Percentiles rank a stretch among this genome's conserved stretches.
Evolutionary conservation across 2,329 filamentous ascomycete genomes (phyloP).

Genomic region (Ramichloridium luteum): DNA sequence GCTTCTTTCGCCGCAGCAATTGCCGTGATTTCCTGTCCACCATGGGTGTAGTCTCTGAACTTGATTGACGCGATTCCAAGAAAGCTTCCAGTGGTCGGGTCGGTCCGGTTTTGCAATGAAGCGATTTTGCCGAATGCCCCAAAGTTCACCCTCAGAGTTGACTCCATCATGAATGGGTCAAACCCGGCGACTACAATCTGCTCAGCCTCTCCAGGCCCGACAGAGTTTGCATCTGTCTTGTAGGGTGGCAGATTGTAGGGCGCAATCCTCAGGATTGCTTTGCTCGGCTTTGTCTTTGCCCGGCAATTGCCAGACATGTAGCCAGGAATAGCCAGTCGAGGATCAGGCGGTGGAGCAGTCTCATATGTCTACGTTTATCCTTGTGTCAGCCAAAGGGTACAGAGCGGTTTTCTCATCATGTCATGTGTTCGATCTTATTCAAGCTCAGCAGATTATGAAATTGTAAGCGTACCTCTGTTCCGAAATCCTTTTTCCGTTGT

Average conservation of each 20-base stretch:
- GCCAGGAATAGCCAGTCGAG: constrained; percentile 57
- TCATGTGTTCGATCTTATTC: constrained; percentile 24
- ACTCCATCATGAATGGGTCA: constrained; percentile 73
- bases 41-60: constrained; percentile 60
- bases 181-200: constrained; percentile 95
- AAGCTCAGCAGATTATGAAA: constrained; percentile 27
- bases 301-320: constrained; percentile 44
- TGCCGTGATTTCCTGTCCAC: constrained; percentile 49
- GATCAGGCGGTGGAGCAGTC: constrained; percentile 65
- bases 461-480: constrained; percentile 30
- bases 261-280: constrained; percentile 56
- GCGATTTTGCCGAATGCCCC: constrained; percentile 75
- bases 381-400: constrained; percentile 29
- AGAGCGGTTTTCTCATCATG: constrained; percentile 26
- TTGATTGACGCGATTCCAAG: constrained; percentile 86
- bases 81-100: constrained; percentile 87
- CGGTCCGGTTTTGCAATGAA: constrained; percentile 84
- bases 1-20: constrained; percentile 72
- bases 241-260: constrained; percentile 76
- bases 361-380: constrained; percentile 44
- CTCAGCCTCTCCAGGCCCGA: constrained; percentile 77
- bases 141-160: constrained; percentile 58
- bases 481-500: constrained; percentile 26
- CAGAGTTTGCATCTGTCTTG: constrained; percentile 70
- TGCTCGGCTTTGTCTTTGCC: constrained; percentile 45